Evolutionary conservation across 768 basidiomycete genomes (phyloP).

Genomic region (Podaxis carcinomalis): DNA sequence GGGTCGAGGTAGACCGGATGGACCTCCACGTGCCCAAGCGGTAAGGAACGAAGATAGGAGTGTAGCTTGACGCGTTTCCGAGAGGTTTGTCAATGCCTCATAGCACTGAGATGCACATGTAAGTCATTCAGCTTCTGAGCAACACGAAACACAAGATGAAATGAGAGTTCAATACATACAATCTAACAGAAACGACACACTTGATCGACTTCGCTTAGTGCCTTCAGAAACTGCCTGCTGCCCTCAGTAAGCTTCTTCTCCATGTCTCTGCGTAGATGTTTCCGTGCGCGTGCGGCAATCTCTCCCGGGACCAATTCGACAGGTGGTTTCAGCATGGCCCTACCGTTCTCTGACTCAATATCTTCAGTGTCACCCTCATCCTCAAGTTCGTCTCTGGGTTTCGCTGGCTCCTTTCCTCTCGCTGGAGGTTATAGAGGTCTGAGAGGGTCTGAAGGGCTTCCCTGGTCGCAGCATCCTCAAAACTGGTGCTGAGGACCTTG

Average conservation of each 20-base stretch:
- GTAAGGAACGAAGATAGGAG: conserved; percentile 80
- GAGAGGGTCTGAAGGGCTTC: conserved; percentile 85
- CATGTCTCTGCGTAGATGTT: conserved; percentile 78
- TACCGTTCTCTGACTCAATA: conserved; percentile 6
- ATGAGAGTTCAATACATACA: conserved; percentile 5
- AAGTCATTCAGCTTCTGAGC: conserved; percentile 79
- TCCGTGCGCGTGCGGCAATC: conserved; percentile 69
- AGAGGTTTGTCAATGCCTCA: conserved; percentile 76
- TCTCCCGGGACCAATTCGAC: conserved; percentile 47
- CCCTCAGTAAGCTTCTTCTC: conserved; percentile 80
- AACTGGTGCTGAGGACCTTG: conserved; percentile 82
- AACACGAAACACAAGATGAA: not conserved
- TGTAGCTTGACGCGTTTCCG: conserved; percentile 77
- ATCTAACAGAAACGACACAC: conserved; percentile 42
- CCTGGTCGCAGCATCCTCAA: conserved; percentile 69
- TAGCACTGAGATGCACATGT: conserved; percentile 70
- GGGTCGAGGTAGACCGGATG: conserved; percentile 79
- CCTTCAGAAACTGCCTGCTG: conserved; percentile 76
- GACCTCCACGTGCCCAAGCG: conserved; percentile 85
- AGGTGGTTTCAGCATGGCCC: conserved; percentile 8
- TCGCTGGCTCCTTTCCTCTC: conserved; percentile 30
- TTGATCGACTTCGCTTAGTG: conserved; percentile 86
- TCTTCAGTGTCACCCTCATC: conserved; percentile 33
- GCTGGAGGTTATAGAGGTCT: conserved; percentile 53
- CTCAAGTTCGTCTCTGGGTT: conserved; percentile 21